These are phyloP conservation scores for Luzula sylvatica DNA, from an alignment of 176 grass and related monocot species.

Conservation along the genomic window DNA sequence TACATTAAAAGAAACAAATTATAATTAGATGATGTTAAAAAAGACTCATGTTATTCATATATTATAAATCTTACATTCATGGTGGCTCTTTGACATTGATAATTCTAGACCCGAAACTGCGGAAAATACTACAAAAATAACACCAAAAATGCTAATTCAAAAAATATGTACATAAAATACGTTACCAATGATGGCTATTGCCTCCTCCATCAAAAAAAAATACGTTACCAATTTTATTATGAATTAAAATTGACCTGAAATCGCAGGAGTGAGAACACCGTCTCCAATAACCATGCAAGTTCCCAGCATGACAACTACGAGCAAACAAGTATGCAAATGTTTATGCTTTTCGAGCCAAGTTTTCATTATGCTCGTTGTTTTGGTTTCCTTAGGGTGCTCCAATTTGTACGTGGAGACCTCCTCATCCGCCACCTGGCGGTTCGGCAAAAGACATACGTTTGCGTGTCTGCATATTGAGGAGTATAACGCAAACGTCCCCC, in stretches of 20 bases:
- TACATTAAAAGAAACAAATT: slow-evolving; percentile 20
- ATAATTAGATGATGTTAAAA: neutral
- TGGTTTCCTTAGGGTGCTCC: slow-evolving; percentile 43
- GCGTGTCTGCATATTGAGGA: slow-evolving; percentile 89
- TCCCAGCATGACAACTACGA: slow-evolving; percentile 85
- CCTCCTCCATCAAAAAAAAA: no score
- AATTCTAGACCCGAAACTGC: slow-evolving; percentile 93
- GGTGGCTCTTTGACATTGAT: slow-evolving; percentile 73
- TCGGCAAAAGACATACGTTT: slow-evolving; percentile 91
- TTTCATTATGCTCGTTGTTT: slow-evolving; percentile 45
- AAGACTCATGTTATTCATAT: neutral
- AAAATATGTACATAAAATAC: slow-evolving; percentile 14
- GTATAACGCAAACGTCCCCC: slow-evolving; percentile 90
- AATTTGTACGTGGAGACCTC: slow-evolving; percentile 93
- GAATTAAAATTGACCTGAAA: slow-evolving; percentile 58
- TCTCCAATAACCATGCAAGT: slow-evolving; percentile 99
- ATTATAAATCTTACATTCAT: slow-evolving; percentile 62
- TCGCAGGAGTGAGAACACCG: slow-evolving; percentile 94
- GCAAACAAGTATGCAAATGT: slow-evolving; percentile 56
- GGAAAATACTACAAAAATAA: slow-evolving; percentile 70
- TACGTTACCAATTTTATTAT: no score
- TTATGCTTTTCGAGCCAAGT: slow-evolving; percentile 83
- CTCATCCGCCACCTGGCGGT: slow-evolving; percentile 81
- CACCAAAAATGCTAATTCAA: no score
- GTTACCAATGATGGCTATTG: slow-evolving; percentile 39